These are phyloP conservation scores for Citrus sp. DNA, from an alignment of 345 rosid genomes.

Conservation along the genomic window DNA sequence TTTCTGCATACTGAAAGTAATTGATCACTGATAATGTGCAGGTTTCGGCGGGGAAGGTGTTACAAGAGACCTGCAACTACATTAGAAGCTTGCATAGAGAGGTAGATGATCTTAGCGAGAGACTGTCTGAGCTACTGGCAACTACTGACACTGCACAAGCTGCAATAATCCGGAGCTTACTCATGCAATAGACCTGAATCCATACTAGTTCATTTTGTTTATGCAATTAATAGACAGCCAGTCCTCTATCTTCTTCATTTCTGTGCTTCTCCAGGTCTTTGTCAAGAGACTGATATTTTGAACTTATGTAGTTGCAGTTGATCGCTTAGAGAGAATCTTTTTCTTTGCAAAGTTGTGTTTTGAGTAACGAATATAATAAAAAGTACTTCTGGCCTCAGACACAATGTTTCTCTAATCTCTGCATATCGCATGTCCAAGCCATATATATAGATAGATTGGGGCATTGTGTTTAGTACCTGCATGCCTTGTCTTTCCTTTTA, in stretches of 20 bases:
- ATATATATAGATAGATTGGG: not conserved
- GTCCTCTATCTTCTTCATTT: too few relatives aligned
- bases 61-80: slow-evolving; percentile 86
- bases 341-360: slow-evolving; percentile 11
- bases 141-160: slow-evolving; percentile 79
- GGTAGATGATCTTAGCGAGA: slow-evolving; percentile 75
- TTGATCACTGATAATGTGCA: slow-evolving; percentile 6
- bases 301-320: slow-evolving; percentile 5
- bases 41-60: slow-evolving; percentile 70
- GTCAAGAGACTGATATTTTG: not conserved
- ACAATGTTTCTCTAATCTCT: not conserved
- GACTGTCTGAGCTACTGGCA: slow-evolving; percentile 66
- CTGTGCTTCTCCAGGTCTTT: not conserved
- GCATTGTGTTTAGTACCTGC: not conserved
- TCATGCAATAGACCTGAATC: slow-evolving; percentile 36
- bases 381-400: not conserved
- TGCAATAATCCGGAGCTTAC: slow-evolving; percentile 64
- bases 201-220: too few relatives aligned
- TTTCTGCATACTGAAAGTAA: too few relatives aligned
- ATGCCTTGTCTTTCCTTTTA: too few relatives aligned
- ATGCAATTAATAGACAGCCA: not conserved
- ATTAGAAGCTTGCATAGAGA: slow-evolving; percentile 74
- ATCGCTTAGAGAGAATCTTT: slow-evolving; percentile 12
- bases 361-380: slow-evolving; percentile 17
- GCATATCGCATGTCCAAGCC: not conserved